Conservation (phyloP, 441 rosid genomes). For the Manihot esculenta region DNA sequence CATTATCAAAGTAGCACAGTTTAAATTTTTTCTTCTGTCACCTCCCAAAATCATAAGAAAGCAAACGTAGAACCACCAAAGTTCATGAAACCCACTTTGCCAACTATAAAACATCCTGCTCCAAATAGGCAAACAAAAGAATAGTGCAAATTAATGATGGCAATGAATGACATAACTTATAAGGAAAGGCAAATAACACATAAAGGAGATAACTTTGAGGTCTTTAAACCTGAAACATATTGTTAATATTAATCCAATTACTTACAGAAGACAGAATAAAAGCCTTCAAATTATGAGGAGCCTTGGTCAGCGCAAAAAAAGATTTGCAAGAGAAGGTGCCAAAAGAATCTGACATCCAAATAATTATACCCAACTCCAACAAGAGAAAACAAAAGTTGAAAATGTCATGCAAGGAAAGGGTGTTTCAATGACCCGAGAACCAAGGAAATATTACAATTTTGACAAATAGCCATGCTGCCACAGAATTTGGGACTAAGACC, state of each 20-base stretch:
- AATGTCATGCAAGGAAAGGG: background rate
- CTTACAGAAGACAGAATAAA: too few species aligned
- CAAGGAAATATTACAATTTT: background rate
- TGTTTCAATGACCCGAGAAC: background rate
- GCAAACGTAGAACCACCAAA: background rate
- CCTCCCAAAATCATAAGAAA: background rate
- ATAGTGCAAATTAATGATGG: background rate
- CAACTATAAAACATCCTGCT: background rate
- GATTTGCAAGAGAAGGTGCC: background rate
- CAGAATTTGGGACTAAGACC: background rate
- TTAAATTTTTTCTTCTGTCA: background rate
- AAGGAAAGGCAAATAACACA: background rate
- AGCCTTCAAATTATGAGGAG: too few species aligned
- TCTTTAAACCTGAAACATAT: background rate
- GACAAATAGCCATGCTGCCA: background rate
- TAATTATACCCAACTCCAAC: background rate
- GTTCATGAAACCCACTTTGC: background rate
- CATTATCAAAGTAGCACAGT: background rate
- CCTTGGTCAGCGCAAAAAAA: background rate
- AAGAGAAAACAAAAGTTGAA: background rate
- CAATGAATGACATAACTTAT: background rate
- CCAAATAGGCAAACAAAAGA: background rate
- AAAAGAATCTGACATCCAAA: background rate
- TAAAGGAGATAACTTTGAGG: background rate
- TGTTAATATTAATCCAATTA: background rate